Evolutionary conservation across 140 eudicot species (phyloP).

Genomic region (Stevia rebaudiana): DNA sequence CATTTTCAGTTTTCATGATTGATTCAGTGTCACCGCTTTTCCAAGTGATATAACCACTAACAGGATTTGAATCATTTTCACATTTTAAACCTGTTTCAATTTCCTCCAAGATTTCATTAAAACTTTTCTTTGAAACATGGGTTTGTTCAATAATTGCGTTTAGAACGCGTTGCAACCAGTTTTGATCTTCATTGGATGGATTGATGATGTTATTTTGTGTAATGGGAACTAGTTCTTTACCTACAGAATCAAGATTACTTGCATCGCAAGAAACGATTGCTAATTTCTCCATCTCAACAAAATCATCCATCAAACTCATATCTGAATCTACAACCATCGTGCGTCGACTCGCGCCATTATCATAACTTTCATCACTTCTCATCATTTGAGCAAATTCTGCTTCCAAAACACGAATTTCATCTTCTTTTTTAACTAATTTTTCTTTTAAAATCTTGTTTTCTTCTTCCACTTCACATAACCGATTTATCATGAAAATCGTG

Average conservation of each 20-base stretch:
- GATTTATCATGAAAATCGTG: slow-evolving; percentile 41
- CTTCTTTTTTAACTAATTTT: slow-evolving; percentile 38
- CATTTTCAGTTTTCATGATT: slow-evolving; percentile 38
- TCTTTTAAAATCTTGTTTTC: slow-evolving; percentile 68
- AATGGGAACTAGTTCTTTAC: slow-evolving; percentile 56
- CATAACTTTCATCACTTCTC: slow-evolving; percentile 12
- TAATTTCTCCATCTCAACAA: slow-evolving; percentile 79
- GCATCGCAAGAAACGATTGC: slow-evolving; percentile 55
- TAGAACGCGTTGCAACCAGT: slow-evolving; percentile 45
- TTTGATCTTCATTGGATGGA: slow-evolving; percentile 4
- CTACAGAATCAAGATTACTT: slow-evolving; percentile 28
- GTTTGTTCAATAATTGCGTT: slow-evolving; percentile 41
- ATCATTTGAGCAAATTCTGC: slow-evolving; percentile 23
- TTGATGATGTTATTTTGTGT: slow-evolving; percentile 16
- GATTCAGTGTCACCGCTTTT: slow-evolving; percentile 37
- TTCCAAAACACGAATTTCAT: slow-evolving; percentile 38
- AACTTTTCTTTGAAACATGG: slow-evolving; percentile 38
- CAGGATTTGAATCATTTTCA: slow-evolving; percentile 15
- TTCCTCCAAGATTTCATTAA: slow-evolving; percentile 52
- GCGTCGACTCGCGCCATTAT: slow-evolving; percentile 23
- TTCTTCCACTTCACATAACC: slow-evolving; percentile 50
- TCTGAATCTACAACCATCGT: slow-evolving; percentile 43
- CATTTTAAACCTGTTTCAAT: slow-evolving; percentile 31
- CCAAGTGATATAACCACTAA: slow-evolving; percentile 60
- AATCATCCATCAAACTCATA: slow-evolving; percentile 74